phyloP scores from a whole-genome alignment of 768 basidiomycete species.

The Hygrocybe punicea region DNA sequence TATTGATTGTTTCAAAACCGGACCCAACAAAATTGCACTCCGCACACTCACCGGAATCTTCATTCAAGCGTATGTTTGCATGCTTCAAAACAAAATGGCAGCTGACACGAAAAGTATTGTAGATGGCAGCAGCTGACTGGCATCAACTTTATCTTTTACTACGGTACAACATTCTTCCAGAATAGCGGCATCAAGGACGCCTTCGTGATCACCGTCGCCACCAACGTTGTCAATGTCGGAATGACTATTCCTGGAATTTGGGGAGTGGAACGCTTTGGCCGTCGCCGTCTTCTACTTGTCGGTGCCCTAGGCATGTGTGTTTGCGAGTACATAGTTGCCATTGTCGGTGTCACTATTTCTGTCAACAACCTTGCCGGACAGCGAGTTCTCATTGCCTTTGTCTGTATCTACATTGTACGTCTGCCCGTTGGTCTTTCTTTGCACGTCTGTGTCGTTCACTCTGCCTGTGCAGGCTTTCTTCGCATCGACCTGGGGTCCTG shows the following conservation, averaged over 20 bases:
- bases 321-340: constrained; percentile 62
- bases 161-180: constrained; percentile 65
- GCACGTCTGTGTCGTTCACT: too few species aligned
- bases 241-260: constrained; percentile 81
- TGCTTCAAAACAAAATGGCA: not conserved
- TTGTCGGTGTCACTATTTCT: constrained; percentile 51
- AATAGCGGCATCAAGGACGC: constrained; percentile 52
- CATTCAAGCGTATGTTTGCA: constrained; percentile 47
- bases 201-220: constrained; percentile 54
- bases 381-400: constrained; percentile 59
- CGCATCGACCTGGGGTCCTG: constrained; percentile 69
- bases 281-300: constrained; percentile 71
- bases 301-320: constrained; percentile 81
- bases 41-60: constrained; percentile 82
- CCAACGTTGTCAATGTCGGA: constrained; percentile 71
- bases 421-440: too few species aligned
- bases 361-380: constrained; percentile 47
- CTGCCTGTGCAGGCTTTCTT: constrained; percentile 37
- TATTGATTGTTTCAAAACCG: constrained; percentile 54
- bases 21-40: constrained; percentile 58
- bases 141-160: constrained; percentile 74
- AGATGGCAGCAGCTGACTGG: constrained; percentile 70
- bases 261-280: constrained; percentile 78
- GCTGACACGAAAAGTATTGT: not conserved
- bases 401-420: constrained; percentile 49